phyloP scores from a whole-genome alignment of 352 stramenopile genomes.

The Phytophthora fragariaefolia region DNA sequence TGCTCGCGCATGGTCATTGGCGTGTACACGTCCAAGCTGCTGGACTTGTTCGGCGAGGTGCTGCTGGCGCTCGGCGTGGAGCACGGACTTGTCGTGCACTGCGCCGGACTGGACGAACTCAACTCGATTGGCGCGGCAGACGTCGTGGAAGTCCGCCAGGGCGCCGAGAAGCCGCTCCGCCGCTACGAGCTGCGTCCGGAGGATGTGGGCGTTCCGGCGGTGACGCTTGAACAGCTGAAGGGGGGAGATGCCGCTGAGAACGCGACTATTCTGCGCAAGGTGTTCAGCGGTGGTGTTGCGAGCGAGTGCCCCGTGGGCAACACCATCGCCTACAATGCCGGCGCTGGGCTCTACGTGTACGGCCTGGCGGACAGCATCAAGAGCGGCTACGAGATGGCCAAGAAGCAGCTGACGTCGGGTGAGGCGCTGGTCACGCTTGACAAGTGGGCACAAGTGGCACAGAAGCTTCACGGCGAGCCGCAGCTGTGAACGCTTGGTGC shows the following conservation, averaged over 20 bases:
- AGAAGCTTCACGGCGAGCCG: slow-evolving; percentile 49
- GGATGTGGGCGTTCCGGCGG: slow-evolving; percentile 90
- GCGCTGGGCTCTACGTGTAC: slow-evolving; percentile 98
- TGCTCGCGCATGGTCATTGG: slow-evolving; percentile 98
- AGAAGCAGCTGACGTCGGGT: slow-evolving; percentile 72
- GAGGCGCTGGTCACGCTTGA: slow-evolving; percentile 67
- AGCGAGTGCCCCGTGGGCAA: slow-evolving; percentile 95
- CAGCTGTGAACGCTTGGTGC: slow-evolving; percentile 34
- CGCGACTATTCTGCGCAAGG: slow-evolving; percentile 90
- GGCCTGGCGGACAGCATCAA: slow-evolving; percentile 91
- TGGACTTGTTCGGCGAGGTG: slow-evolving; percentile 87
- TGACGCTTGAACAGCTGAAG: slow-evolving; percentile 94
- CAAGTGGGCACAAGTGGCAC: slow-evolving; percentile 67
- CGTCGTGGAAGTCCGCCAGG: slow-evolving; percentile 77
- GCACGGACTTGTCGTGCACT: slow-evolving; percentile 98
- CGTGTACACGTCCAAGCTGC: slow-evolving; percentile 95
- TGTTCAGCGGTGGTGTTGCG: slow-evolving; percentile 86
- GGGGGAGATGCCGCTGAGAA: slow-evolving; percentile 96
- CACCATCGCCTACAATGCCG: slow-evolving; percentile 98
- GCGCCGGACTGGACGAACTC: slow-evolving; percentile 98
- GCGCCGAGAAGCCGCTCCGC: slow-evolving; percentile 43
- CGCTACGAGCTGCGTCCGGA: slow-evolving; percentile 57
- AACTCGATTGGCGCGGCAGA: slow-evolving; percentile 93
- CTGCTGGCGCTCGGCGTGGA: slow-evolving; percentile 94
- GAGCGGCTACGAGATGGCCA: slow-evolving; percentile 86